Evolutionary conservation across 768 basidiomycete species (phyloP), one percentile per base, ranked within the genome.

Genomic region (Gautieria morchelliformis): DNA sequence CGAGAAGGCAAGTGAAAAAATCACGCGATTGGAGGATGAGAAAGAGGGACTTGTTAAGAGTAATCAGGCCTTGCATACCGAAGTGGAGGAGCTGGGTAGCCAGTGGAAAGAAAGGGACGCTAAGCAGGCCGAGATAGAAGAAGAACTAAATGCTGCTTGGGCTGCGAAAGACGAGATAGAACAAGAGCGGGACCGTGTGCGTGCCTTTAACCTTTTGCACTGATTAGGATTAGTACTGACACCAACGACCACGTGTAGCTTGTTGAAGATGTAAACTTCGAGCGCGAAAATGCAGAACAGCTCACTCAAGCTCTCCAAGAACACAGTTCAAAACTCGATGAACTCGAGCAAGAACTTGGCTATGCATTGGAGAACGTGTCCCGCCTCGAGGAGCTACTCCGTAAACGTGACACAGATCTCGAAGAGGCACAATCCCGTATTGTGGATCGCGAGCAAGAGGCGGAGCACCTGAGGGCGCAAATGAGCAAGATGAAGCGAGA

Each of bases 41-140:
- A 58, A 58, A 17, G 49, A 41, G 22, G 35, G 39, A 6, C 40
- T 58, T 12, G 37, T 39, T 17, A 41, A 51, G 40, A 50, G 57
- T 39, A n/a, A 52, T 4, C 50, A 52, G 50, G 49, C 41, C 35
- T 22, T 52, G 50, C 52, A 53, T 17, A 40, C 47, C 41, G 40
- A 70, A 62, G 70, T 79, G 9, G 65, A 72, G 35, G 66, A 66
- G 32, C 66, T 80, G 37, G 67, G 37, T 37, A 59, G 67, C 12
- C 80, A 83, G 52, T 82, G 77, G 75, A 76, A 73, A 27, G 78
- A 82, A 46, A 71, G 67, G 58, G 83, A 84, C 64, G 79, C 78
- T 63, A 76, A 71, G 66, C 78, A 73, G 61, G 69, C 67, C 22
- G 81, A 84, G 56, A 67, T 85, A 1, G 83, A 86, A 60, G 68